Evolutionary conservation across 371 early-diverging fungal genomes (phyloP).

Genomic region (Mucor mucedo): DNA sequence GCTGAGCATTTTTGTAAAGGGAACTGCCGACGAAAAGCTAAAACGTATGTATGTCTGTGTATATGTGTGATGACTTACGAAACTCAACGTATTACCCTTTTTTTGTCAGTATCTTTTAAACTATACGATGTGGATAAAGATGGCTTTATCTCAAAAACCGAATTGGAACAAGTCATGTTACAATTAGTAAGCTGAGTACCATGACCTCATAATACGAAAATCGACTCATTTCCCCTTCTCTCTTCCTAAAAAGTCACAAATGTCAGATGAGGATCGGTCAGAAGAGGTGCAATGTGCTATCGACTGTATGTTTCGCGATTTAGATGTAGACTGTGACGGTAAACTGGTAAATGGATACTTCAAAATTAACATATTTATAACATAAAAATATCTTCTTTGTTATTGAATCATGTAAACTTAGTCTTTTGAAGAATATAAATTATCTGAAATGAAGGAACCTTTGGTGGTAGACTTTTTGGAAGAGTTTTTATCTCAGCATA

Average conservation of each 20-base stretch:
- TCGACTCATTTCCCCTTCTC: no score
- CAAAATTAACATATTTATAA: neutral
- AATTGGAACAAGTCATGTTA: conserved; percentile 74
- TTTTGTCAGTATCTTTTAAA: conserved; percentile 73
- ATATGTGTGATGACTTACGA: no score
- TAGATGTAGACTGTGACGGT: conserved; percentile 86
- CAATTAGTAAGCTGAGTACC: conserved; percentile 62
- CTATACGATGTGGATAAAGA: conserved; percentile 84
- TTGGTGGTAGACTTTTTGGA: conserved; percentile 80
- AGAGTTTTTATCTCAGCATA: conserved; percentile 69
- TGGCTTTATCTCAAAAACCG: conserved; percentile 77
- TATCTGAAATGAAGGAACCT: conserved; percentile 86
- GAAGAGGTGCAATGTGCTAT: conserved; percentile 70
- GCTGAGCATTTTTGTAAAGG: conserved; percentile 79
- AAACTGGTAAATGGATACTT: conserved; percentile 60
- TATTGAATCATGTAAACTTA: conserved; percentile 15
- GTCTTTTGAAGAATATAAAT: conserved; percentile 81
- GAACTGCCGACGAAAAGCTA: conserved; percentile 79
- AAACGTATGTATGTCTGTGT: conserved; percentile 56
- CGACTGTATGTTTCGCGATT: conserved; percentile 75
- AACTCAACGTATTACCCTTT: neutral
- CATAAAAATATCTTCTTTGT: neutral
- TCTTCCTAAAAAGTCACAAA: conserved; percentile 25
- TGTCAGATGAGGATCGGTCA: conserved; percentile 71
- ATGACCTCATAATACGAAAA: no score